Evolutionary conservation across 2,329 filamentous ascomycete genomes (phyloP), one percentile per base, ranked within the genome.

Genomic region (Fonsecaea nubica): DNA sequence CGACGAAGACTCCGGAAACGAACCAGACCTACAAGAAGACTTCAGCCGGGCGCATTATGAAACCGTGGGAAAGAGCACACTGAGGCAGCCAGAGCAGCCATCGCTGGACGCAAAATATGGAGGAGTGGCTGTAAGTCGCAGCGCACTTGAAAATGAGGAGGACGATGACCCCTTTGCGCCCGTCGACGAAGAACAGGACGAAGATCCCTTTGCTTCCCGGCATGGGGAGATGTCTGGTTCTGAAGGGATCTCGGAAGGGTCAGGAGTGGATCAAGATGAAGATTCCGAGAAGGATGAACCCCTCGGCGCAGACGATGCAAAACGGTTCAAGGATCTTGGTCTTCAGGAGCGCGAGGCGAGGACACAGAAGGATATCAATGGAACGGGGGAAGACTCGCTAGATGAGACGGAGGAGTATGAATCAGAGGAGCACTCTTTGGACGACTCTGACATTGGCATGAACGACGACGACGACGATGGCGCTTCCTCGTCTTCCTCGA

Each of bases 41-140:
- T 83, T 84, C 10, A 92, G 90, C 21, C 90, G 93, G 36, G 94
- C 97, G 74, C 94, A 98, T 77, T 98, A 98, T 76, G 86, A 91
- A 52, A 79, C 85, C 60, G 92, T 97, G 36, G 90, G 89, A 84
- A 95, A 93, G 83, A 95, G 90, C 80, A 94, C 91, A 76, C 82
- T 97, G 72, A 88, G 92, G 70, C 89, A 92, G 75, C 88, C 88
- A 65, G 88, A 92, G 38, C 84, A 85, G 30, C 79, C 89, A 18
- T 80, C 86, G 0, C 82, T 97, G 1, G 94, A 93, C 0, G 89
- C 90, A 13, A 86, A 92, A 75, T 98, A 98, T 78, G 85, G 62
- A 2, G 93, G 94, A 10, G 85, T 90, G 18, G 86, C 87, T 56
- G 86, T 97, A 40, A 92, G 89, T 71, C 86, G 93, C 64, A 82